Percentiles rank a stretch among this genome's conserved stretches.
Conservation (phyloP, 2,329 filamentous ascomycete genomes). For the Zymoseptoria passerinii region DNA sequence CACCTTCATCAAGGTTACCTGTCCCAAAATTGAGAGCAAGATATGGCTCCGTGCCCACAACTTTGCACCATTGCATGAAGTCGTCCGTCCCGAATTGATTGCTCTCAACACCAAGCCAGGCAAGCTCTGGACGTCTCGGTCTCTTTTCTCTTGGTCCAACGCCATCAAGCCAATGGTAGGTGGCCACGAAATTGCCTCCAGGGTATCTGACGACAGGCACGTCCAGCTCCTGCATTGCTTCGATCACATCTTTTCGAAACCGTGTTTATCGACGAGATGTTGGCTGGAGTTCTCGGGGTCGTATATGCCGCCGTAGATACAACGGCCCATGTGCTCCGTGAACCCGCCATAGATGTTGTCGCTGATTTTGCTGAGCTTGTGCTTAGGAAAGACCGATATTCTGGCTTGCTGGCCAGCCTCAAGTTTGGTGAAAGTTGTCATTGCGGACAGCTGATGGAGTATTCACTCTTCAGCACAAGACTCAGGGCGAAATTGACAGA, state of each 20-base stretch:
- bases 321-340: slow-evolving; percentile 85
- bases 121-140: slow-evolving; percentile 60
- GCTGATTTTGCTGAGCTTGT: slow-evolving; percentile 65
- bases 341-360: slow-evolving; percentile 78
- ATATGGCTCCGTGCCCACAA: slow-evolving; percentile 68
- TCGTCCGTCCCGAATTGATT: slow-evolving; percentile 81
- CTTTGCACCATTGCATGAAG: slow-evolving; percentile 72
- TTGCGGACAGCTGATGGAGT: slow-evolving; percentile 1
- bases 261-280: slow-evolving; percentile 61
- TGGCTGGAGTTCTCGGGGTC: slow-evolving; percentile 56
- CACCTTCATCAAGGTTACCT: slow-evolving; percentile 49
- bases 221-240: slow-evolving; percentile 63
- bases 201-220: slow-evolving; percentile 73
- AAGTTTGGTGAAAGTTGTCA: slow-evolving; percentile 68
- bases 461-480: background rate
- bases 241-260: slow-evolving; percentile 74
- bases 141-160: slow-evolving; percentile 64
- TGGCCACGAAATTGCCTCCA: slow-evolving; percentile 76
- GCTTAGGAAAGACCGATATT: slow-evolving; percentile 56
- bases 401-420: slow-evolving; percentile 51
- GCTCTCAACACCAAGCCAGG: slow-evolving; percentile 67
- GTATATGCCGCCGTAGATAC: slow-evolving; percentile 81
- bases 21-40: slow-evolving; percentile 76
- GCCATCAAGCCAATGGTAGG: slow-evolving; percentile 79
- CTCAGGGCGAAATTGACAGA: background rate